Conservation (phyloP, 306 rosid species). For the Prosopis cineraria region DNA sequence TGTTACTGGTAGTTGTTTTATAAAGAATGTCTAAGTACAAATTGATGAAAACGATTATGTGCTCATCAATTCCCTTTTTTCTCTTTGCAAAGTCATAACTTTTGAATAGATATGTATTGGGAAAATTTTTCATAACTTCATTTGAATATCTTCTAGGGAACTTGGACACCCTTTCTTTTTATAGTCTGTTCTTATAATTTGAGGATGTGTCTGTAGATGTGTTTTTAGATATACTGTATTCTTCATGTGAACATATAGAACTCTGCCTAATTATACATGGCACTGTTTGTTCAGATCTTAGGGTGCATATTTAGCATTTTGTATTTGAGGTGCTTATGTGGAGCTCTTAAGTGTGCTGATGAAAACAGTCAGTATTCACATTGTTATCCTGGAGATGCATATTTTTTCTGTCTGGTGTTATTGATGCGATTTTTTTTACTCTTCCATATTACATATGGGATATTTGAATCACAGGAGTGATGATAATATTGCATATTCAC, state of each 20-base stretch:
- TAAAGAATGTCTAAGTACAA: background rate
- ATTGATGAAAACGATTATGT: background rate
- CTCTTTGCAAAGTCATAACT: background rate
- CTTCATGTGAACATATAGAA: background rate
- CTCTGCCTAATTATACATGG: background rate
- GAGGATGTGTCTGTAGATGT: background rate
- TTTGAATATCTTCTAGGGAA: background rate
- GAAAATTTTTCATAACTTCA: background rate
- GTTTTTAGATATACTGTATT: background rate
- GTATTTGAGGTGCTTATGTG: constrained; percentile 7
- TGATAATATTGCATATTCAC: constrained; percentile 18
- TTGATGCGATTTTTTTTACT: constrained; percentile 20
- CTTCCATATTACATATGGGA: constrained; percentile 15
- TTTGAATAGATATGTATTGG: background rate
- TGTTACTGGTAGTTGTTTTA: background rate
- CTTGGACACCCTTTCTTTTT: background rate
- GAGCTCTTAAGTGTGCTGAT: constrained; percentile 18
- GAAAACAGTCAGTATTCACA: constrained; percentile 23
- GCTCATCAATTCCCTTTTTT: background rate
- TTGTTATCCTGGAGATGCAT: constrained; percentile 8
- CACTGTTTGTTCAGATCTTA: background rate
- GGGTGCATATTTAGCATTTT: constrained; percentile 16
- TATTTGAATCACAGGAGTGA: background rate
- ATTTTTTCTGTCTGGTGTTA: constrained; percentile 21
- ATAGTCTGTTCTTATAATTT: background rate